Conservation (phyloP, 768 basidiomycete species). For the Tephrocybe sp. region DNA sequence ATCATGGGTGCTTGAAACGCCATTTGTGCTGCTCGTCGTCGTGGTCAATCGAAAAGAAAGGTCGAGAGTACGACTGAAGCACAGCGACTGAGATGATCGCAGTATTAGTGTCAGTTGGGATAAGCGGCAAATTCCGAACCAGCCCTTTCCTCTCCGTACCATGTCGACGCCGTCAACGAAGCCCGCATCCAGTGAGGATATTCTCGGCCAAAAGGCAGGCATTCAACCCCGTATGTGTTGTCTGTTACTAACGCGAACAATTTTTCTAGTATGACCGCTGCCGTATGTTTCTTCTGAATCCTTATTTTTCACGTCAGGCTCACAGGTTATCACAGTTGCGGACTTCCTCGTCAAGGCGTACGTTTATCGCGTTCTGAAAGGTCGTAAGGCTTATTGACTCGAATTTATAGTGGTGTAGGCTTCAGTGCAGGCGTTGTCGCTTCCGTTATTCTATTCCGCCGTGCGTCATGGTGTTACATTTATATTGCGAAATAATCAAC, state of each 20-base stretch:
- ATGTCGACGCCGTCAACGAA: conserved; percentile 52
- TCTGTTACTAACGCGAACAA: conserved; percentile 14
- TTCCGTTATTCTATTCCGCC: conserved; percentile 87
- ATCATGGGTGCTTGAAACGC: conserved; percentile 85
- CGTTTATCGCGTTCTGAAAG: conserved; percentile 23
- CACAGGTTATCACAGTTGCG: conserved; percentile 46
- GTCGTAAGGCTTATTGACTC: conserved; percentile 11
- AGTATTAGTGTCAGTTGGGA: not conserved
- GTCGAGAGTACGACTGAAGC: not conserved
- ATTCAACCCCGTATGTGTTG: not conserved
- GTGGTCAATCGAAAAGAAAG: too few species aligned
- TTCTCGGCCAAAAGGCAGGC: conserved; percentile 84
- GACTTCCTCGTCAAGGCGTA: conserved; percentile 87
- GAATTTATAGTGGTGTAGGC: conserved; percentile 65
- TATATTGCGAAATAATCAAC: not conserved
- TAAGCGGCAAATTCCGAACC: conserved; percentile 32
- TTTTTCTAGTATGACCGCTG: conserved; percentile 80
- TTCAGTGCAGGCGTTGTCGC: conserved; percentile 87
- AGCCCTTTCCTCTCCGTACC: conserved; percentile 11
- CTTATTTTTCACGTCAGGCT: conserved; percentile 4
- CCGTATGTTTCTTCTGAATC: conserved; percentile 46
- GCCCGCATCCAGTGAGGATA: conserved; percentile 83
- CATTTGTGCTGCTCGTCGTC: conserved; percentile 34
- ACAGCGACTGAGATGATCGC: not conserved
- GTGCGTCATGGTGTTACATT: conserved; percentile 48